Evolutionary conservation across 495 filamentous ascomycete genomes (phyloP).

Genomic region (Penicillium coffeae): DNA sequence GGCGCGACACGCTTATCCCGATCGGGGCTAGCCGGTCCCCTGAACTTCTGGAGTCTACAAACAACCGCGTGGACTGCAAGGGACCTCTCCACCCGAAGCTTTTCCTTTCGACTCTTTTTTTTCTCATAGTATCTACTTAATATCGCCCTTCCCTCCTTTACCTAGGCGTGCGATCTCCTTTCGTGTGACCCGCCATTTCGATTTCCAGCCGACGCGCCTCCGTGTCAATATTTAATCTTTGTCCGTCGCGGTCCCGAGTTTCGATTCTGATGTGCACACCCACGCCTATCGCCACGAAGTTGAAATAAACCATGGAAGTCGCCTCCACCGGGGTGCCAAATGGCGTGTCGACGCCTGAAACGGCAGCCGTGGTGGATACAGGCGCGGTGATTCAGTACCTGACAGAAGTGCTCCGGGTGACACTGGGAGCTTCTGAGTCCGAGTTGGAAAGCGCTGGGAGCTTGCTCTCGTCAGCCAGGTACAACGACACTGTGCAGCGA

Average conservation of each 20-base stretch:
- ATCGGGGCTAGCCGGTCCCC: slow-evolving; percentile 12
- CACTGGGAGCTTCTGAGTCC: slow-evolving; percentile 73
- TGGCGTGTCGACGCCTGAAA: slow-evolving; percentile 40
- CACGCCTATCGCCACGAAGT: slow-evolving; percentile 20
- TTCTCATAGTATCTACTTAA: slow-evolving; percentile 18
- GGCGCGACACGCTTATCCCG: slow-evolving; percentile 21
- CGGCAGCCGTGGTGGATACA: slow-evolving; percentile 49
- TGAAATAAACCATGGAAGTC: slow-evolving; percentile 45
- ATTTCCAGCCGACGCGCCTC: slow-evolving; percentile 17
- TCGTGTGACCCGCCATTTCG: slow-evolving; percentile 1
- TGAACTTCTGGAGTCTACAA: slow-evolving; percentile 31
- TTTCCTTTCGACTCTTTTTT: slow-evolving; percentile 12
- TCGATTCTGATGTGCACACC: slow-evolving; percentile 30
- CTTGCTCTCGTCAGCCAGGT: slow-evolving; percentile 66
- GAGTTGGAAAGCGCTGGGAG: slow-evolving; percentile 80
- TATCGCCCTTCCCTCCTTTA: slow-evolving; percentile 8
- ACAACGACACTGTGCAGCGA: slow-evolving; percentile 75
- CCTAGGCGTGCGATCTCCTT: not conserved
- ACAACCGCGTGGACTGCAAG: slow-evolving; percentile 26
- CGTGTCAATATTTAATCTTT: slow-evolving; percentile 17
- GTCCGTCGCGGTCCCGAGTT: slow-evolving; percentile 14
- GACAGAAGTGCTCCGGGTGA: slow-evolving; percentile 70
- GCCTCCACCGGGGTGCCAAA: slow-evolving; percentile 45
- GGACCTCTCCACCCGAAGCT: not conserved
- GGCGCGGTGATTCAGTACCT: slow-evolving; percentile 73